Evolutionary conservation across 495 filamentous ascomycete species (phyloP).

Genomic region (Durotheca rogersii): DNA sequence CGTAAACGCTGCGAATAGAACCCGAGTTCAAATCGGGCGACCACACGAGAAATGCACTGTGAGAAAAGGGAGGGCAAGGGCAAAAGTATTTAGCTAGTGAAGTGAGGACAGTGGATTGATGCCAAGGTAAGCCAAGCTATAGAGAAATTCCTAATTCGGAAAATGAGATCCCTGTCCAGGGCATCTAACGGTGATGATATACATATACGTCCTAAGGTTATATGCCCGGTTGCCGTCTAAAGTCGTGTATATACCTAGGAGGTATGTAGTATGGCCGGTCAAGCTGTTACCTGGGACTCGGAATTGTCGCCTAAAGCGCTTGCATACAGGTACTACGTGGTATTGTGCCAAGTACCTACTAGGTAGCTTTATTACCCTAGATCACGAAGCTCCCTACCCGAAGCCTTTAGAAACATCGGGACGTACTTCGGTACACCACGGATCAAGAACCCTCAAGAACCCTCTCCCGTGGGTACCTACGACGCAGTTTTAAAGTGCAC

Average conservation of each 20-base stretch:
- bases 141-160: slow-evolving; percentile 18
- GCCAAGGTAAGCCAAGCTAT: slow-evolving; percentile 19
- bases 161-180: slow-evolving; percentile 12
- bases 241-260: slow-evolving; percentile 19
- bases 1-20: no score
- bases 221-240: slow-evolving; percentile 13
- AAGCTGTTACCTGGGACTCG: slow-evolving; percentile 31
- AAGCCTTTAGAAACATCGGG: no score
- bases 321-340: no score
- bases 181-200: slow-evolving; percentile 15
- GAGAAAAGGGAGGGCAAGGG: background rate
- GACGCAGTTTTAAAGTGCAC: no score
- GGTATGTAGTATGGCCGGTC: slow-evolving; percentile 22
- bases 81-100: slow-evolving; percentile 4
- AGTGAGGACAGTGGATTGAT: slow-evolving; percentile 7
- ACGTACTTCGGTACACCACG: no score
- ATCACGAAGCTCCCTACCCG: background rate
- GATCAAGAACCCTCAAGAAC: no score
- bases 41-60: no score
- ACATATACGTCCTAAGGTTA: background rate
- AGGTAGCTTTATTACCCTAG: background rate
- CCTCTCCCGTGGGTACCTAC: no score
- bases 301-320: slow-evolving; percentile 31
- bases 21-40: no score
- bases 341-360: no score